phyloP scores from a whole-genome alignment of 2,329 filamentous ascomycete species.

The Beauveria asiatica region DNA sequence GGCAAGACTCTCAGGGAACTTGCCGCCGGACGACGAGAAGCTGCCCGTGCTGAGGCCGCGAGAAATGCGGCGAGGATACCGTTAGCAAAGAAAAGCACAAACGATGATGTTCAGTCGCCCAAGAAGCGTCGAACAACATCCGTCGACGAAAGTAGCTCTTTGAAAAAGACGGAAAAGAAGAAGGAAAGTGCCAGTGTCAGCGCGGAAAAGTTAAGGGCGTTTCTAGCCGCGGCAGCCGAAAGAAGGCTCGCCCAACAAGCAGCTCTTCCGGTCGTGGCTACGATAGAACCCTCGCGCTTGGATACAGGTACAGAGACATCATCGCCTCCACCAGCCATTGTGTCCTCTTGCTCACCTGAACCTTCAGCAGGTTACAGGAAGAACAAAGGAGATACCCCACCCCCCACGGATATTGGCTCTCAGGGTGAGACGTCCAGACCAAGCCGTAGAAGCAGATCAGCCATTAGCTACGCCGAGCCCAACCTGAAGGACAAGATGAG shows the following conservation, averaged over 20 bases:
- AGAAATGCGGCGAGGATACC: constrained; percentile 34
- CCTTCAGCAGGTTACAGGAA: constrained; percentile 27
- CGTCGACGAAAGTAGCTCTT: constrained; percentile 29
- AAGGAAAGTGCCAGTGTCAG: constrained; percentile 11
- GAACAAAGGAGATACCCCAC: constrained; percentile 45
- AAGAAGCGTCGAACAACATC: constrained; percentile 37
- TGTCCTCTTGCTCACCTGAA: constrained; percentile 42
- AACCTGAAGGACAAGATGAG: constrained; percentile 79
- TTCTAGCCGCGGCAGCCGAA: constrained; percentile 16
- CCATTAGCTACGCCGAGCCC: constrained; percentile 75
- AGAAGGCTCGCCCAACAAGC: constrained; percentile 13
- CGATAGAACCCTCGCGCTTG: background rate
- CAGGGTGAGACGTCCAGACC: constrained; percentile 52
- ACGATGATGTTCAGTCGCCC: constrained; percentile 50
- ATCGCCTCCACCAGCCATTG: constrained; percentile 31
- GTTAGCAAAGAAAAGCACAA: constrained; percentile 49
- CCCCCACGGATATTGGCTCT: constrained; percentile 47
- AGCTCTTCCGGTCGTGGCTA: constrained; percentile 13
- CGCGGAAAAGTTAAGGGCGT: constrained; percentile 19
- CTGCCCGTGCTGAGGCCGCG: constrained; percentile 21
- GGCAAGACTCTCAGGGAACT: constrained; percentile 40
- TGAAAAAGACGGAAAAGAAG: constrained; percentile 25
- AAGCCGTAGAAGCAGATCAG: constrained; percentile 56
- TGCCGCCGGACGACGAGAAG: constrained; percentile 33
- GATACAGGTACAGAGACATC: constrained; percentile 18